Conservation (phyloP, 148 eudicot species). For the Rhododendron griersonianum region DNA sequence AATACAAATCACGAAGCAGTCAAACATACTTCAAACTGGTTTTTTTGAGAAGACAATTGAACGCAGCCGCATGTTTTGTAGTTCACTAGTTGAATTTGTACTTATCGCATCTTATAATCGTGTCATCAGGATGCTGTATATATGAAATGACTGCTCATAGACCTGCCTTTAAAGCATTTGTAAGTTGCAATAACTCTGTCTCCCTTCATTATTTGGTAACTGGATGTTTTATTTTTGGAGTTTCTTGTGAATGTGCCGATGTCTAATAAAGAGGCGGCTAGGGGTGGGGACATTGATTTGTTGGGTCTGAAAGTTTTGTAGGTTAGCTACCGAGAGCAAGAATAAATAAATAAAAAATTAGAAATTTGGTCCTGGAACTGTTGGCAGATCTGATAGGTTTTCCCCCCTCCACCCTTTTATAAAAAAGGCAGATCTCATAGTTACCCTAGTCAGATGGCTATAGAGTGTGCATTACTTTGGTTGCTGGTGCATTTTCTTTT, state of each 20-base stretch:
- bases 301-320: neutral
- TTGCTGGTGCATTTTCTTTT: neutral
- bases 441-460: neutral
- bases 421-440: neutral
- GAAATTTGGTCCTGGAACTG: neutral
- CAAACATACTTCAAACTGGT: neutral
- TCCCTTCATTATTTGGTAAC: neutral
- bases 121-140: conserved; percentile 84
- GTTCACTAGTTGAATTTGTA: neutral
- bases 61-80: neutral
- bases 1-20: neutral
- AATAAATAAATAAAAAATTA: neutral
- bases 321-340: neutral
- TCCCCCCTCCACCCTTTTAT: neutral
- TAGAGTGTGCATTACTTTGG: neutral
- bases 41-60: neutral
- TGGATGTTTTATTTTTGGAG: neutral
- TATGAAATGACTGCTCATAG: conserved; percentile 87
- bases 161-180: conserved; percentile 98
- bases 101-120: conserved; percentile 9
- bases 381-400: neutral
- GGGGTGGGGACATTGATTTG: neutral
- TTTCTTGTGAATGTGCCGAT: neutral
- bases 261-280: neutral
- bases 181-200: conserved; percentile 37